These are phyloP conservation scores for Colletotrichum eremochloae DNA, from an alignment of 2,329 filamentous ascomycete genomes.

Conservation along the genomic window DNA sequence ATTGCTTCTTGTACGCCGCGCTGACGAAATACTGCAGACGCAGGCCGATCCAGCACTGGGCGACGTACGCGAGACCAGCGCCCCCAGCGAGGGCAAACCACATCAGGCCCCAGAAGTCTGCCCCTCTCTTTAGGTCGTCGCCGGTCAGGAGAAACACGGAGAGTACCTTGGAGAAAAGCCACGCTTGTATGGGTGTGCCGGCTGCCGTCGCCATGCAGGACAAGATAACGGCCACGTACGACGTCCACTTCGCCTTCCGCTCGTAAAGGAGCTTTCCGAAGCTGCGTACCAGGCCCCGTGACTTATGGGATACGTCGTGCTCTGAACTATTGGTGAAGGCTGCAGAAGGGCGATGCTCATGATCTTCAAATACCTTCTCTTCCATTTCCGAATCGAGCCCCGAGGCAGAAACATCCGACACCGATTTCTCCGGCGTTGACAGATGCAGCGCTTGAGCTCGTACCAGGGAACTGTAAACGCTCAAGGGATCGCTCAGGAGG, in stretches of 20 bases:
- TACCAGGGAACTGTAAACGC: conserved; percentile 46
- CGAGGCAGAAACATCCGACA: not conserved
- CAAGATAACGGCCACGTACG: conserved; percentile 46
- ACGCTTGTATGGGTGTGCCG: conserved; percentile 48
- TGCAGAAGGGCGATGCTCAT: not conserved
- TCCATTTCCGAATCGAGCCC: conserved; percentile 22
- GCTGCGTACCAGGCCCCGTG: conserved; percentile 33
- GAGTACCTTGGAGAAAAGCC: conserved; percentile 49
- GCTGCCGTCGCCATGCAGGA: conserved; percentile 46
- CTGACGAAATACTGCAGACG: conserved; percentile 38
- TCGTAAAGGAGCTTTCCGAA: conserved; percentile 44
- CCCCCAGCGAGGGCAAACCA: conserved; percentile 49
- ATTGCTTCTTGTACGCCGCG: conserved; percentile 44
- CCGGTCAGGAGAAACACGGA: conserved; percentile 45
- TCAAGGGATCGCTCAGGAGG: conserved; percentile 40
- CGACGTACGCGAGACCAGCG: conserved; percentile 48
- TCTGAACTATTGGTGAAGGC: not conserved
- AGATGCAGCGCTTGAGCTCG: conserved; percentile 44
- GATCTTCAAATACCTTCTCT: conserved; percentile 11
- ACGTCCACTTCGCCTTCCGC: conserved; percentile 45
- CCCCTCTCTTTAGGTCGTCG: conserved; percentile 29
- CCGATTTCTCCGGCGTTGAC: conserved; percentile 1
- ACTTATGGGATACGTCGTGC: not conserved
- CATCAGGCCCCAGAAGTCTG: conserved; percentile 50
- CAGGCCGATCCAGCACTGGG: conserved; percentile 45